phyloP scores from a whole-genome alignment of 345 rosid species.

The Sisymbrium altissimum region DNA sequence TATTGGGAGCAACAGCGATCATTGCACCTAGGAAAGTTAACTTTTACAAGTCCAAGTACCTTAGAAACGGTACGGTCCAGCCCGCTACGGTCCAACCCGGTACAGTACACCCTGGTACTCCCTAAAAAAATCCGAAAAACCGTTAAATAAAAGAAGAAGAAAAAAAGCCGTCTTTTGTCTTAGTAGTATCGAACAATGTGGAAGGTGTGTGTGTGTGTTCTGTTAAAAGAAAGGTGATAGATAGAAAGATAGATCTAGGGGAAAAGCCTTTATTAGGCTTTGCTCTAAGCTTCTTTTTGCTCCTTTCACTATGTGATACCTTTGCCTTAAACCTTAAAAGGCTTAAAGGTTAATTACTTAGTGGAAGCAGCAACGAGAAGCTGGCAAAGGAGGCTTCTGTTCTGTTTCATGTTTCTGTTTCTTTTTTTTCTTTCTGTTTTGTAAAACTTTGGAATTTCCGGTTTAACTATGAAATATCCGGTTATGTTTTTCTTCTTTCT shows the following conservation, averaged over 20 bases:
- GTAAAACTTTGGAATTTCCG: not conserved
- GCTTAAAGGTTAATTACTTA: constrained; percentile 54
- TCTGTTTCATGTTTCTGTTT: constrained; percentile 29
- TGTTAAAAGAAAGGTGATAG: constrained; percentile 6
- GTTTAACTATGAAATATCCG: constrained; percentile 13
- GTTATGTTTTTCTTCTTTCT: constrained; percentile 12
- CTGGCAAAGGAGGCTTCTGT: constrained; percentile 50
- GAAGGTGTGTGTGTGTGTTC: not conserved
- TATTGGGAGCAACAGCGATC: constrained; percentile 62
- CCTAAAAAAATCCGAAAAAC: not conserved
- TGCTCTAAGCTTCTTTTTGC: constrained; percentile 86
- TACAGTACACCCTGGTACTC: not conserved
- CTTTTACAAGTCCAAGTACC: constrained; percentile 42
- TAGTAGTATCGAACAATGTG: constrained; percentile 9
- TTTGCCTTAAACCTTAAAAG: constrained; percentile 40
- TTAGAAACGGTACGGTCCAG: not conserved
- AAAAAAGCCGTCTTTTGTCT: not conserved
- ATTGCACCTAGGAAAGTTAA: constrained; percentile 59
- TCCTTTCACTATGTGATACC: constrained; percentile 67
- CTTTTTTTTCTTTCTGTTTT: not conserved
- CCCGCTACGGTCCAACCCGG: not conserved
- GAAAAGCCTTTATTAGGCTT: constrained; percentile 28
- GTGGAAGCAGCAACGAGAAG: constrained; percentile 99
- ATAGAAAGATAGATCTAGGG: constrained; percentile 29
- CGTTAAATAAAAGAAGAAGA: not conserved